Base-by-base conservation (phyloP, 805 yeast genomes). In the Blastobotrys chiropterorum region DNA sequence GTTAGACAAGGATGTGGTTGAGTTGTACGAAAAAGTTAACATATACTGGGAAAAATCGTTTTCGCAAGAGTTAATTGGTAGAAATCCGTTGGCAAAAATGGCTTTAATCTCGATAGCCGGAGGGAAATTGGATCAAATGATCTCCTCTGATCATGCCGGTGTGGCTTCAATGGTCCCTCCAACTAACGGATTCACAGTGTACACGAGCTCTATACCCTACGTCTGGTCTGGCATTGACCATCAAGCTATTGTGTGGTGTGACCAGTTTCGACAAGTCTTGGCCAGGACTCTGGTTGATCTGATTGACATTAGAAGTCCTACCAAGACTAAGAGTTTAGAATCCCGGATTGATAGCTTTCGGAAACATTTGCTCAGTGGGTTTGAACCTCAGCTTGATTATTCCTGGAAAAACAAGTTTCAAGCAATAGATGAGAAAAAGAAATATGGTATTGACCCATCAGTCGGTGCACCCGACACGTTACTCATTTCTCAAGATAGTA, bases 201-300 rank as follows among this genome's bases (percentile, higher is more conserved):
- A 80, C 58, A 80, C 96, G 0, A 80, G 90, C 0, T 90, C 95
- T 1, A 85, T 90, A 13, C 96, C 95, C 0, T 77, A 76, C 1
- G 96, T 90, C 1, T 90, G 97, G 96, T 85, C 96, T 1, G 84
- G 96, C 1, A 82, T 89, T 38, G 97, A 90, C 65, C 97, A 90
- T 70, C 74, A 88, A 58, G 96, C 97, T 1, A 82, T 90, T 48
- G 96, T 90, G 0, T 90, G 97, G 97, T 90, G 97, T 68, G 85
- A 84, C 55, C 96, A 89, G 64, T 68, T 89, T 44, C 75, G 97
- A 53, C 72, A 75, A 43, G 77, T 74, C 11, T 55, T 90, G 2
- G 83, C 85, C 7, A 69, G 69, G 47, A 70, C 81, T 0, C 63
- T 90, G 17, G 71, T 84, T 15, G 78, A 80, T 2, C 55, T 56